These are phyloP conservation scores for Peniophora sp. DNA, from an alignment of 1,284 basidiomycete species.

Conservation along the genomic window DNA sequence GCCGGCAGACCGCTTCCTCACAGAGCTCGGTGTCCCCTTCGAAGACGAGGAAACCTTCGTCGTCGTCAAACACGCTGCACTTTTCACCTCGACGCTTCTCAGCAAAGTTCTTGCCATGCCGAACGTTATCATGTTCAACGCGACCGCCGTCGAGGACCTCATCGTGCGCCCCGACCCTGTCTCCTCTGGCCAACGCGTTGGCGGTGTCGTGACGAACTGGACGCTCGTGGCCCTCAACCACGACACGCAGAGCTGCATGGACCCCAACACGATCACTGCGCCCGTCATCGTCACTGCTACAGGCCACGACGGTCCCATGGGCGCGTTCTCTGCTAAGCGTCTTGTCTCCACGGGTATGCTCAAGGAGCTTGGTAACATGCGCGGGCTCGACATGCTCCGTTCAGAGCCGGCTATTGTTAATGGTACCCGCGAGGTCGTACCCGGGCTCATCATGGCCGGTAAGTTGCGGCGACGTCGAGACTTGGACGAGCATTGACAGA, in stretches of 20 bases:
- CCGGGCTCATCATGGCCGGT: conserved; percentile 74
- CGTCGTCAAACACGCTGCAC: conserved; percentile 75
- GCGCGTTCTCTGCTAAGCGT: conserved; percentile 80
- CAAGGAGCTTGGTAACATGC: conserved; percentile 79
- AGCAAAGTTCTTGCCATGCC: conserved; percentile 67
- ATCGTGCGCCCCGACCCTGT: conserved; percentile 58
- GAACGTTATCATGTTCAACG: conserved; percentile 73
- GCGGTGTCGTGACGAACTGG: conserved; percentile 86
- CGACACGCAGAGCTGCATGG: conserved; percentile 81
- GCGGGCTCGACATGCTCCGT: conserved; percentile 71
- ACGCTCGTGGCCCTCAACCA: conserved; percentile 78
- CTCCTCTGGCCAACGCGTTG: conserved; percentile 53
- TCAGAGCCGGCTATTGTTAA: conserved; percentile 75
- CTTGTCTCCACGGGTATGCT: conserved; percentile 71
- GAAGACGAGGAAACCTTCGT: conserved; percentile 80
- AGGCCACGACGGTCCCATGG: conserved; percentile 80
- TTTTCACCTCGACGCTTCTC: conserved; percentile 78
- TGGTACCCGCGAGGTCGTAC: conserved; percentile 72
- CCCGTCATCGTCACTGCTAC: conserved; percentile 68
- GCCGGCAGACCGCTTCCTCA: conserved; percentile 70
- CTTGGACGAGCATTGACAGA: not conserved
- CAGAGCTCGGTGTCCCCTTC: conserved; percentile 68
- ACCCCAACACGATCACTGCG: conserved; percentile 78
- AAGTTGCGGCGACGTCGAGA: conserved; percentile 14
- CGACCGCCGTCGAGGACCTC: conserved; percentile 72